Conservation (phyloP, 225 moss, liverwort and hornwort genomes). For the Straminergon stramineum region DNA sequence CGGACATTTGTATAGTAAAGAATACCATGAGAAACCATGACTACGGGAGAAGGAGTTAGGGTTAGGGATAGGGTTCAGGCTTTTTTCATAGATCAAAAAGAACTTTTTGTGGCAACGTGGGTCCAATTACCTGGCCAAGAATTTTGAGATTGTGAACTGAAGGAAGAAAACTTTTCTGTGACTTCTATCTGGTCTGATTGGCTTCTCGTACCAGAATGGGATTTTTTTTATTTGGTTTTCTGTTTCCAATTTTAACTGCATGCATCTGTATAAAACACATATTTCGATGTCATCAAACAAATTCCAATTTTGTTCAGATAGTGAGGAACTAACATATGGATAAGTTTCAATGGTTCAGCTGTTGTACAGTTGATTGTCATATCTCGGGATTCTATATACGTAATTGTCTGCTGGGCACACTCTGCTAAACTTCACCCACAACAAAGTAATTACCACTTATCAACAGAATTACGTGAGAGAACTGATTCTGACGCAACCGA, state of each 20-base stretch:
- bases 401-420: no score
- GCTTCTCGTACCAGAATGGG: no score
- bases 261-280: no score
- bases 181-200: no score
- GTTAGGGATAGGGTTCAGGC: not conserved
- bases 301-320: not conserved
- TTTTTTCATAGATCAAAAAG: not conserved
- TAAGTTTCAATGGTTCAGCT: no score
- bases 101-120: not conserved
- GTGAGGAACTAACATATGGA: not conserved
- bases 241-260: not conserved
- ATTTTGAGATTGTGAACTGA: not conserved
- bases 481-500: not conserved
- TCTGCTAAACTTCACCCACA: not conserved
- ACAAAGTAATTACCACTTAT: no score
- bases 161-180: not conserved
- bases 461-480: no score
- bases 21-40: not conserved
- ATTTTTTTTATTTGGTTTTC: not conserved
- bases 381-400: no score
- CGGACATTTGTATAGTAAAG: constrained; percentile 5
- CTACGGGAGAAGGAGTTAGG: not conserved
- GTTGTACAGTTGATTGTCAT: not conserved
- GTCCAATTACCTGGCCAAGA: not conserved
- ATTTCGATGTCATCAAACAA: no score